Percentiles rank a stretch among this genome's conserved stretches.
Evolutionary conservation across 345 rosid species (phyloP).

Genomic region (Pugionium cornutum): DNA sequence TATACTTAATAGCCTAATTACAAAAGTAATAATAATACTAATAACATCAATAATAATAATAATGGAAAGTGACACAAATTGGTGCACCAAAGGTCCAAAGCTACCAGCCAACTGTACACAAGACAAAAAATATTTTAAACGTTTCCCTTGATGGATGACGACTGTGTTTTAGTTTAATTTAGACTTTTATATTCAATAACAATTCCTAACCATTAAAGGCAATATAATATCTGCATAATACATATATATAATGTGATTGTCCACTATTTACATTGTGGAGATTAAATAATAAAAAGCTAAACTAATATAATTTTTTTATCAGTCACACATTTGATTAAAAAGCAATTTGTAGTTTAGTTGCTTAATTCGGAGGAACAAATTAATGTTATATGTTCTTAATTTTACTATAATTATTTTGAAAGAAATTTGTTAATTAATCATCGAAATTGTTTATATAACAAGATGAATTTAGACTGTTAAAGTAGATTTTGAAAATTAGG

Average conservation of each 20-base stretch:
- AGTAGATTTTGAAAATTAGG: neutral
- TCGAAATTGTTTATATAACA: neutral
- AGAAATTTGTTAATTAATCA: neutral
- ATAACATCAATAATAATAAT: too few species aligned
- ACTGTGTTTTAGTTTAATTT: slow-evolving; percentile 9
- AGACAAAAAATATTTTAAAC: slow-evolving; percentile 30
- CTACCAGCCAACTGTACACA: slow-evolving; percentile 39
- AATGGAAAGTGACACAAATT: slow-evolving; percentile 11
- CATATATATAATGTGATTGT: slow-evolving; percentile 12
- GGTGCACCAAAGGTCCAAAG: slow-evolving; percentile 33
- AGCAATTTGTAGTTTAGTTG: too few species aligned
- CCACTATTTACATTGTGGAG: slow-evolving; percentile 6
- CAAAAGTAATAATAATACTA: too few species aligned
- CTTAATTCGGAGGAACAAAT: neutral
- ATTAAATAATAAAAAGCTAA: slow-evolving; percentile 1
- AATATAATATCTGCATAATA: slow-evolving; percentile 23
- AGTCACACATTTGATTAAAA: too few species aligned
- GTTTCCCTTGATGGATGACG: slow-evolving; percentile 30
- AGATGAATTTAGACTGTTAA: neutral
- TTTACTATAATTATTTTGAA: neutral
- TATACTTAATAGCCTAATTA: slow-evolving; percentile 15
- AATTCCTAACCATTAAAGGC: slow-evolving; percentile 11
- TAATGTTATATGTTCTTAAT: neutral
- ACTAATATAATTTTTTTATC: too few species aligned
- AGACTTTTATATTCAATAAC: slow-evolving; percentile 1